Evolutionary conservation across 192 early-diverging fungal species (phyloP).

Genomic region (Gigaspora rosea): DNA sequence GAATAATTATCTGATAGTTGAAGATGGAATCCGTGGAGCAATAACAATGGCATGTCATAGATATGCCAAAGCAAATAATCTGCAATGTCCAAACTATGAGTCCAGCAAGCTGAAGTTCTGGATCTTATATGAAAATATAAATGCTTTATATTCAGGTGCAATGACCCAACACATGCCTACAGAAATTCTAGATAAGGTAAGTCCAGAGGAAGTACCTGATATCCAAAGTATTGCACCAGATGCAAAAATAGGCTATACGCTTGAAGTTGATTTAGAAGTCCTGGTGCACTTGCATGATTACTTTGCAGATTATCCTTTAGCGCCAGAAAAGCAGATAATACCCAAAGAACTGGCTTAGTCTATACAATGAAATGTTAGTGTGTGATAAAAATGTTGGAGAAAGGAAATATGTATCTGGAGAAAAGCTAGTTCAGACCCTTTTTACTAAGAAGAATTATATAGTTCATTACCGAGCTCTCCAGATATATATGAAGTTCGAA

Average conservation of each 20-base stretch:
- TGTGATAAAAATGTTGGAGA: conserved; percentile 6
- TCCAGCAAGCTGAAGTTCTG: conserved; percentile 7
- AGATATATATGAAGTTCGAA: conserved; percentile 16
- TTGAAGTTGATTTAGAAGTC: conserved; percentile 23
- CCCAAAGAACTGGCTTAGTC: conserved; percentile 24
- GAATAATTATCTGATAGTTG: conserved; percentile 15
- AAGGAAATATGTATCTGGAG: conserved; percentile 14
- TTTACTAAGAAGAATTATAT: conserved; percentile 24
- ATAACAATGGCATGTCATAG: conserved; percentile 22
- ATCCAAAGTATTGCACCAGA: conserved; percentile 14
- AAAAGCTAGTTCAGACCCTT: conserved; percentile 23
- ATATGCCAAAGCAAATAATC: conserved; percentile 29
- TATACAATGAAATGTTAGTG: conserved; percentile 29
- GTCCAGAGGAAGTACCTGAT: conserved; percentile 17
- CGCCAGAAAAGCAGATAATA: conserved; percentile 20
- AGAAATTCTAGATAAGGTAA: conserved; percentile 25
- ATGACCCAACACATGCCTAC: conserved; percentile 28
- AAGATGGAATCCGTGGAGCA: not conserved
- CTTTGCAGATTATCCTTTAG: conserved; percentile 18
- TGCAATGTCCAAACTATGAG: conserved; percentile 21
- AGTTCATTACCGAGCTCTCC: conserved; percentile 11
- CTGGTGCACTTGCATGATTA: conserved; percentile 19
- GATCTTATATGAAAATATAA: conserved; percentile 23
- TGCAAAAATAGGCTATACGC: conserved; percentile 16
- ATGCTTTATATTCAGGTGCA: conserved; percentile 29